Percentiles rank a stretch among this genome's conserved stretches.
phyloP scores from a whole-genome alignment of 2,329 filamentous ascomycete genomes.

The Diaporthe nobilis region DNA sequence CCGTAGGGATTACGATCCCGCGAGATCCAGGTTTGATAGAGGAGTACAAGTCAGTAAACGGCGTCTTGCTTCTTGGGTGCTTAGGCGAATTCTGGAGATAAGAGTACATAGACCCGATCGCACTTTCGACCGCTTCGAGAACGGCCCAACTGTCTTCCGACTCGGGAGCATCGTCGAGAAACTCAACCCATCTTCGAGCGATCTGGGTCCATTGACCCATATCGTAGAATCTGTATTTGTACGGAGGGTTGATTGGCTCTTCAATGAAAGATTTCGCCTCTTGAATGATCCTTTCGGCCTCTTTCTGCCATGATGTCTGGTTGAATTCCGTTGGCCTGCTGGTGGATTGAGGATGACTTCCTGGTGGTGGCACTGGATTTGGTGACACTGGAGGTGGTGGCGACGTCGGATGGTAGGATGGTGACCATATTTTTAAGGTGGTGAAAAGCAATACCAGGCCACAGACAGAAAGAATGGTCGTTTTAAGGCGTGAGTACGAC shows the following conservation, averaged over 20 bases:
- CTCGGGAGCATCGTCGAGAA: background rate
- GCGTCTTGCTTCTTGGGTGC: constrained; percentile 52
- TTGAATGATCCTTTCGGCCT: background rate
- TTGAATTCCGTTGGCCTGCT: background rate
- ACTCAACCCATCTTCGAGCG: background rate
- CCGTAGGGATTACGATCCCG: background rate
- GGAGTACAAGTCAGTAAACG: constrained; percentile 54
- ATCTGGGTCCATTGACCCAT: background rate
- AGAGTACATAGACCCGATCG: constrained; percentile 54
- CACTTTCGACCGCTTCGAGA: background rate
- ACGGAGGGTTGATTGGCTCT: background rate
- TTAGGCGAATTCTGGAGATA: constrained; percentile 50
- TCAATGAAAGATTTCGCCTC: background rate
- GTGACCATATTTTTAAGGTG: background rate
- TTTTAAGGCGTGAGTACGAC: background rate
- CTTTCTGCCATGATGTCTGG: background rate
- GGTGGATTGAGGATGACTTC: background rate
- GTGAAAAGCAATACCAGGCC: background rate
- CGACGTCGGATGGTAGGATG: background rate
- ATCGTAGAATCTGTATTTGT: background rate
- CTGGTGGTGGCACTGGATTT: background rate
- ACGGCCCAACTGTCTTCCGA: background rate
- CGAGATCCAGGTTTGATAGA: constrained; percentile 44
- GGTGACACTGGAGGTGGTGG: background rate
- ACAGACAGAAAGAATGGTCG: background rate